Conservation (phyloP, 2,329 filamentous ascomycete genomes). For the Pseudonectria foliicola region DNA sequence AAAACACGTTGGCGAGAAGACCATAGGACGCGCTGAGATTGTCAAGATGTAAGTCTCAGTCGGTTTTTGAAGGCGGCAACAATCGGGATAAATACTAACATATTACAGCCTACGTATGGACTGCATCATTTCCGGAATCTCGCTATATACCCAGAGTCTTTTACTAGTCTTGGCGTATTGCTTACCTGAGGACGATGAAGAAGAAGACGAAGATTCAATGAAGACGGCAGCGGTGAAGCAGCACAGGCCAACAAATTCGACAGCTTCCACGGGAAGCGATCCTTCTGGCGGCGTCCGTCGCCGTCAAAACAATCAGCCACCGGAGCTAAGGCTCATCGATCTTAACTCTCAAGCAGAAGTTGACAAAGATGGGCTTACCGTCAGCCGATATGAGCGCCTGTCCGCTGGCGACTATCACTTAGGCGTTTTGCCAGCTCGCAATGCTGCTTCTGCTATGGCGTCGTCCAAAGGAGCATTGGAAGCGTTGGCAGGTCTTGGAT, state of each 20-base stretch:
- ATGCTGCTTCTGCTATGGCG: conserved; percentile 55
- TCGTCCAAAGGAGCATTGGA: conserved; percentile 70
- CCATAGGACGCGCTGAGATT: conserved; percentile 77
- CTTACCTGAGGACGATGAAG: conserved; percentile 60
- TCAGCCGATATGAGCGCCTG: conserved; percentile 81
- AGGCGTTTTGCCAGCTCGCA: conserved; percentile 68
- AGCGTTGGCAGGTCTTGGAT: conserved; percentile 61
- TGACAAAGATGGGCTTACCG: conserved; percentile 76
- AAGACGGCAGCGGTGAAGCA: conserved; percentile 23
- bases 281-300: conserved; percentile 60
- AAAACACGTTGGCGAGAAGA: conserved; percentile 61
- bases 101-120: conserved; percentile 75
- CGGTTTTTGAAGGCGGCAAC: conserved; percentile 33
- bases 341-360: conserved; percentile 79
- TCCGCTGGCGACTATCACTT: conserved; percentile 90
- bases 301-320: conserved; percentile 72
- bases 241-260: conserved; percentile 37
- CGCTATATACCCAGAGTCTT: conserved; percentile 87
- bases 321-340: conserved; percentile 87
- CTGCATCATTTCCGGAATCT: conserved; percentile 95
- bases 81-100: conserved; percentile 58
- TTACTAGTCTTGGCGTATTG: conserved; percentile 89
- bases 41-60: conserved; percentile 71
- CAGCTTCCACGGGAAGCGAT: conserved; percentile 45
- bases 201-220: conserved; percentile 27